Evolutionary conservation across 75 land plant species (phyloP).

Genomic region (Ceratopteris richardii): DNA sequence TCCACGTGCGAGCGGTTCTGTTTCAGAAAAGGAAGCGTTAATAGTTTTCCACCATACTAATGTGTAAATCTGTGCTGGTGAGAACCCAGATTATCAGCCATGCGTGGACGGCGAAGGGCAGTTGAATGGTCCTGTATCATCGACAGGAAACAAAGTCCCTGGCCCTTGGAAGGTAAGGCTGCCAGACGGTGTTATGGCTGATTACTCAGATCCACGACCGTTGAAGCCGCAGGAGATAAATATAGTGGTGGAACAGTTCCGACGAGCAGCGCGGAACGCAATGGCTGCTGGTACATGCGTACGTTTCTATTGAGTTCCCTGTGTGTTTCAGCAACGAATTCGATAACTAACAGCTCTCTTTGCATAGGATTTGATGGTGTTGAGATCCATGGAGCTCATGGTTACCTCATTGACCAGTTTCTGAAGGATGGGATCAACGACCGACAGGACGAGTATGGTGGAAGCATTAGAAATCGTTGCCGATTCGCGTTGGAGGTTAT

Average conservation of each 20-base stretch:
- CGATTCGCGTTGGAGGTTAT: slow-evolving; percentile 16
- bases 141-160: slow-evolving; percentile 2
- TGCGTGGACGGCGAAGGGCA: slow-evolving; percentile 2
- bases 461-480: slow-evolving; percentile 16
- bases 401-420: slow-evolving; percentile 15
- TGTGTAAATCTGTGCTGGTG: no score
- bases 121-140: slow-evolving; percentile 6
- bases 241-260: slow-evolving; percentile 16
- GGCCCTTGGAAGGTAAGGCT: slow-evolving; percentile 7
- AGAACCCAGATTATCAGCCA: slow-evolving; percentile 16
- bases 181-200: slow-evolving; percentile 13
- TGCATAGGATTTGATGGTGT: slow-evolving; percentile 18
- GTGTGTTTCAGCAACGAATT: not conserved
- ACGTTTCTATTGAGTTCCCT: not conserved
- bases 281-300: slow-evolving; percentile 12
- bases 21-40: no score
- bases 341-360: not conserved
- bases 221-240: slow-evolving; percentile 19
- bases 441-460: slow-evolving; percentile 18
- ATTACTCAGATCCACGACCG: slow-evolving; percentile 19
- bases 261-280: slow-evolving; percentile 24
- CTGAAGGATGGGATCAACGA: slow-evolving; percentile 21
- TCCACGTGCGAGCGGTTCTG: no score
- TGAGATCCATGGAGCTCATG: slow-evolving; percentile 19
- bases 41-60: no score